Conservation (phyloP, 2,329 filamentous ascomycete species). For the Parastagonospora avenae region DNA sequence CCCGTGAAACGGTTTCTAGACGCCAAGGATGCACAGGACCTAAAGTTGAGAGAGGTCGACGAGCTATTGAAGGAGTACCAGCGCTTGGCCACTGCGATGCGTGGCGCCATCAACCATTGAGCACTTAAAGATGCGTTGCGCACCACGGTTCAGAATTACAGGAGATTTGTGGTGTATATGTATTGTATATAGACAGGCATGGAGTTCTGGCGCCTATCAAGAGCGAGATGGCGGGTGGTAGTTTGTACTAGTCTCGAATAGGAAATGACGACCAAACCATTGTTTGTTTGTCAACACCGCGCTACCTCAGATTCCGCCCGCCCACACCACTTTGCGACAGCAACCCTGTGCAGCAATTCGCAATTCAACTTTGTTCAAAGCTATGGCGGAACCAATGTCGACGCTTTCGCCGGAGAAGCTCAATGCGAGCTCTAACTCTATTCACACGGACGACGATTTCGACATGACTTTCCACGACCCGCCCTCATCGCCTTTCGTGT, state of each 20-base stretch:
- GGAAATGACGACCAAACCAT: too few species aligned
- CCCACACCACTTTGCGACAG: slow-evolving; percentile 14
- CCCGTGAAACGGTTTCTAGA: slow-evolving; percentile 55
- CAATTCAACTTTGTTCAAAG: slow-evolving; percentile 8
- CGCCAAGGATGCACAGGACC: slow-evolving; percentile 51
- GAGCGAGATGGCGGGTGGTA: too few species aligned
- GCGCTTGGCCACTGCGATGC: slow-evolving; percentile 51
- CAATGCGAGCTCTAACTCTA: slow-evolving; percentile 27
- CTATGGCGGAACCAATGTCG: slow-evolving; percentile 41
- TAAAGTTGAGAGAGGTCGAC: slow-evolving; percentile 56
- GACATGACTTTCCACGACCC: slow-evolving; percentile 49
- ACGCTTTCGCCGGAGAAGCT: slow-evolving; percentile 36
- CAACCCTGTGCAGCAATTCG: slow-evolving; percentile 16
- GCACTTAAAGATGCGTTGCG: neutral
- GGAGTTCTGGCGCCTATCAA: too few species aligned
- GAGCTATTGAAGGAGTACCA: slow-evolving; percentile 53
- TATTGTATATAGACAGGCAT: too few species aligned
- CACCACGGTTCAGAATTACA: neutral
- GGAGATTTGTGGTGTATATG: too few species aligned
- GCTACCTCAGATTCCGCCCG: too few species aligned
- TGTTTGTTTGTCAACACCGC: too few species aligned
- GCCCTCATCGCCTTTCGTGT: slow-evolving; percentile 56
- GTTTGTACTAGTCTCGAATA: too few species aligned
- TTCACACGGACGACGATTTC: slow-evolving; percentile 34
- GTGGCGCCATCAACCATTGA: slow-evolving; percentile 48